phyloP scores from a whole-genome alignment of 2,329 filamentous ascomycete species.

The Epichloe glyceriae region DNA sequence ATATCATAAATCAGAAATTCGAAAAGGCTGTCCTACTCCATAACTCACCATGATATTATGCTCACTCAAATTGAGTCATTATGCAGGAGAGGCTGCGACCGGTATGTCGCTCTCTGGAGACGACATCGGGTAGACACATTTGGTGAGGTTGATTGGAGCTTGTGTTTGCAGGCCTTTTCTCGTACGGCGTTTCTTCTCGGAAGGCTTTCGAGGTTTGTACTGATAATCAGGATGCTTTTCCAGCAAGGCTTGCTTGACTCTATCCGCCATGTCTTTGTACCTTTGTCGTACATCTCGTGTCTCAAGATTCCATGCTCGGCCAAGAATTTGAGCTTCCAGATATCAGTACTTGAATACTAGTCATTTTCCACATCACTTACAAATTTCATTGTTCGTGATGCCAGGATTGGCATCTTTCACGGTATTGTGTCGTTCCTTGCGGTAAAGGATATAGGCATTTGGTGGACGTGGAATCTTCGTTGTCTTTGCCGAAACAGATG shows the following conservation, averaged over 20 bases:
- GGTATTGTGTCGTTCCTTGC: constrained; percentile 23
- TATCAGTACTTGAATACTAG: constrained; percentile 9
- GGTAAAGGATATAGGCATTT: constrained; percentile 30
- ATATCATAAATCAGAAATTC: neutral
- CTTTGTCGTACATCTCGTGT: constrained; percentile 15
- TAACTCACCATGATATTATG: neutral
- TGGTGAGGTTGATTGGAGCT: neutral
- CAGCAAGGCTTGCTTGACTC: constrained; percentile 18
- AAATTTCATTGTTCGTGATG: constrained; percentile 30
- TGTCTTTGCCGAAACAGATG: constrained; percentile 6
- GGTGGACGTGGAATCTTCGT: constrained; percentile 24
- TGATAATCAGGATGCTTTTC: constrained; percentile 24
- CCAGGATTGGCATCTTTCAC: constrained; percentile 21
- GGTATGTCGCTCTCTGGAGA: constrained; percentile 6
- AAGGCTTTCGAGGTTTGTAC: constrained; percentile 24
- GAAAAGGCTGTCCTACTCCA: neutral
- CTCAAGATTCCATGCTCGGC: constrained; percentile 24
- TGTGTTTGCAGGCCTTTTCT: neutral
- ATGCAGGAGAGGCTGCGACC: neutral
- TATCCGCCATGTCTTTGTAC: constrained; percentile 19
- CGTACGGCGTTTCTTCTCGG: constrained; percentile 12
- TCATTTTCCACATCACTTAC: constrained; percentile 16
- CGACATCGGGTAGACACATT: constrained; percentile 3
- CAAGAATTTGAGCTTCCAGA: constrained; percentile 22
- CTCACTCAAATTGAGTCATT: neutral